Conservation (phyloP, 176 grass and related monocot species). For the Cenchrus purpureus region DNA sequence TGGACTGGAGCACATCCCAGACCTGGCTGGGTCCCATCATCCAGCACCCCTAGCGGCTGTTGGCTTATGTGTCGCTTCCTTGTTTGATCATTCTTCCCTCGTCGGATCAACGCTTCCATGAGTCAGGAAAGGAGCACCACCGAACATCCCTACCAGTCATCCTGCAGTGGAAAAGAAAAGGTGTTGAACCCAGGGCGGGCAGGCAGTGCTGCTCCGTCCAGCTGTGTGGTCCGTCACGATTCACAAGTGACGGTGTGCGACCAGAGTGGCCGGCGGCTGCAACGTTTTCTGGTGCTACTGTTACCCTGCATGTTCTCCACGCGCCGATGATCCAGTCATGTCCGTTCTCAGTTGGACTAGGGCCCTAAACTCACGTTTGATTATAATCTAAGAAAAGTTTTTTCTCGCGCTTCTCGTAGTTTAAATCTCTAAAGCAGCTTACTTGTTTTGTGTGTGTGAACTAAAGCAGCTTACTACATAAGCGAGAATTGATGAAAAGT, state of each 20-base stretch:
- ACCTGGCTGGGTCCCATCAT: not conserved
- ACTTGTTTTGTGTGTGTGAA: too few species aligned
- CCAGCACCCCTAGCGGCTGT: not conserved
- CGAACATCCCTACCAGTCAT: too few species aligned
- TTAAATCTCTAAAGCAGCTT: too few species aligned
- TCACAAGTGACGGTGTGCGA: not conserved
- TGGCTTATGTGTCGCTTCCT: not conserved
- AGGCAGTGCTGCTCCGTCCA: not conserved
- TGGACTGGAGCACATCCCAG: not conserved
- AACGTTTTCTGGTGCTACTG: not conserved
- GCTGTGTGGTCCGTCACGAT: not conserved
- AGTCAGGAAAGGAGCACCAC: too few species aligned
- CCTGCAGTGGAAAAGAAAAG: too few species aligned
- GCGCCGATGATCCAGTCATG: not conserved
- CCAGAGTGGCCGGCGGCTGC: not conserved
- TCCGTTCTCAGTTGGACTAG: too few species aligned
- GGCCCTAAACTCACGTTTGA: too few species aligned
- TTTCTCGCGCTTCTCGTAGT: too few species aligned
- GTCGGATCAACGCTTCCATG: not conserved
- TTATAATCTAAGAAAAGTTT: too few species aligned
- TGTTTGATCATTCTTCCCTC: not conserved
- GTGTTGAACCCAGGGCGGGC: too few species aligned
- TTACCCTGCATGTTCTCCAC: slow-evolving; percentile 17
- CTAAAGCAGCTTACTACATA: too few species aligned
- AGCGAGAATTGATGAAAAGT: too few species aligned